phyloP scores from a whole-genome alignment of 2,329 filamentous ascomycete genomes.

The Diplocarpon mali region DNA sequence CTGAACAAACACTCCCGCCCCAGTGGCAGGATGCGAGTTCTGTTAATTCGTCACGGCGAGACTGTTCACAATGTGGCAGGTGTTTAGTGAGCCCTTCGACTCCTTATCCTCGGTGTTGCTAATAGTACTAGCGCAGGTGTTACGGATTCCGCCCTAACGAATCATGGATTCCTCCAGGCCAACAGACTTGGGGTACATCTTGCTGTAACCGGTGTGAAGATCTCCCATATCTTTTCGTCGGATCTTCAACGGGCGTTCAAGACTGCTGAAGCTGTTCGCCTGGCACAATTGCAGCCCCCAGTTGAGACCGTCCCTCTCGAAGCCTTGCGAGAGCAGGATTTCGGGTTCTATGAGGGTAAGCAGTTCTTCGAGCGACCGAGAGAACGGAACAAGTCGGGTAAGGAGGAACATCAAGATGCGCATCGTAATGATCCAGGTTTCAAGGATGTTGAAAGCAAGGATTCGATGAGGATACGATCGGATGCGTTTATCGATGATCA shows the following conservation, averaged over 20 bases:
- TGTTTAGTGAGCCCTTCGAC: slow-evolving; percentile 46
- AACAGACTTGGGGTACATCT: slow-evolving; percentile 58
- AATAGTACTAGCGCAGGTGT: slow-evolving; percentile 53
- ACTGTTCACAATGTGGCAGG: slow-evolving; percentile 81
- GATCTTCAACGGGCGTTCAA: slow-evolving; percentile 62
- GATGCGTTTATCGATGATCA: slow-evolving; percentile 55
- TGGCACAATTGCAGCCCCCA: slow-evolving; percentile 35
- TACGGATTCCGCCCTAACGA: slow-evolving; percentile 70
- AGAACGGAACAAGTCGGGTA: slow-evolving; percentile 26
- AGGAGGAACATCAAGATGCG: slow-evolving; percentile 30
- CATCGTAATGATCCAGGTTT: slow-evolving; percentile 33
- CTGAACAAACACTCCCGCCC: slow-evolving; percentile 13
- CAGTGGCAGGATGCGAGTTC: slow-evolving; percentile 44
- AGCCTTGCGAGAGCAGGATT: slow-evolving; percentile 61
- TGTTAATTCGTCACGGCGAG: slow-evolving; percentile 79
- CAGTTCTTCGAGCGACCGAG: slow-evolving; percentile 36
- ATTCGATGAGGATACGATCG: slow-evolving; percentile 53
- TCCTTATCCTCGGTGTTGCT: slow-evolving; percentile 7
- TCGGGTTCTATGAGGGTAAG: slow-evolving; percentile 59
- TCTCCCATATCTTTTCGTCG: slow-evolving; percentile 66
- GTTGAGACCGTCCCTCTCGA: slow-evolving; percentile 20
- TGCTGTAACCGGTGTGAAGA: slow-evolving; percentile 47
- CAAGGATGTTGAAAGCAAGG: slow-evolving; percentile 54
- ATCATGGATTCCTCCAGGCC: slow-evolving; percentile 73
- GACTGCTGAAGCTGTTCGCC: slow-evolving; percentile 57